Percentiles rank a stretch among this genome's conserved stretches.
phyloP scores from a whole-genome alignment of 2,329 filamentous ascomycete genomes.

The Pyricularia pennisetigena region DNA sequence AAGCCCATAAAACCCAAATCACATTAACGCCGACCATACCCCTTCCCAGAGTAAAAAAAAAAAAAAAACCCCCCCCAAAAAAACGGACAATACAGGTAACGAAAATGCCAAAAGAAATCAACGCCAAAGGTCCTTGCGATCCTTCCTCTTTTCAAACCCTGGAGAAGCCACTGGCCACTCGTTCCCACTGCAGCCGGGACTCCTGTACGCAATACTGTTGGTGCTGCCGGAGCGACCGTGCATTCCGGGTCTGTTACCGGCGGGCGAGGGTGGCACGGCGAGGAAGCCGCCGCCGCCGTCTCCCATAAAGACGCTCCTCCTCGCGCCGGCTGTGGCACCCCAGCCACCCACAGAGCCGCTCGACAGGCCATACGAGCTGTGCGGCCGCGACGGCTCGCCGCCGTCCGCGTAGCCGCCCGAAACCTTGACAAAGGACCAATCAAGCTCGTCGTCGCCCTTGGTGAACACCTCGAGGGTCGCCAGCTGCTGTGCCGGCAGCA shows the following conservation, averaged over 20 bases:
- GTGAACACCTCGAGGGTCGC: conserved; percentile 48
- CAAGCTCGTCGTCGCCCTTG: conserved; percentile 46
- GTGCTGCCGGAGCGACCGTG: background rate
- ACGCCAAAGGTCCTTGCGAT: conserved; percentile 32
- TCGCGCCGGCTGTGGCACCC: conserved; percentile 25
- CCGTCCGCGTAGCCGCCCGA: conserved; percentile 18
- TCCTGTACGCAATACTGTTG: conserved; percentile 13
- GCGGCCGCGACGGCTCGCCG: conserved; percentile 30
- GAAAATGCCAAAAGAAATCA: conserved; percentile 13
- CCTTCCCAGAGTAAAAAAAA: background rate
- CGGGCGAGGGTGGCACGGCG: conserved; percentile 31
- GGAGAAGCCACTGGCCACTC: conserved; percentile 33
- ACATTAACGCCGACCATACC: background rate
- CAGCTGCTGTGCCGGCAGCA: conserved; percentile 15
- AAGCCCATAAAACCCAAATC: background rate
- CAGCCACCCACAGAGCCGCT: conserved; percentile 38
- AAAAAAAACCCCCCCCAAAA: no score
- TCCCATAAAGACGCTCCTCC: conserved; percentile 44
- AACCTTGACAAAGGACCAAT: conserved; percentile 49
- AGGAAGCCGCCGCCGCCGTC: conserved; percentile 42
- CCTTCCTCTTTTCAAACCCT: conserved; percentile 29
- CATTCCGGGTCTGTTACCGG: conserved; percentile 11
- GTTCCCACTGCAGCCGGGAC: conserved; percentile 15
- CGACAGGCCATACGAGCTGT: conserved; percentile 47
- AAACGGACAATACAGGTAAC: background rate